Evolutionary conservation across 176 grass and related monocot genomes (phyloP).

Genomic region (Oryza longistaminata): DNA sequence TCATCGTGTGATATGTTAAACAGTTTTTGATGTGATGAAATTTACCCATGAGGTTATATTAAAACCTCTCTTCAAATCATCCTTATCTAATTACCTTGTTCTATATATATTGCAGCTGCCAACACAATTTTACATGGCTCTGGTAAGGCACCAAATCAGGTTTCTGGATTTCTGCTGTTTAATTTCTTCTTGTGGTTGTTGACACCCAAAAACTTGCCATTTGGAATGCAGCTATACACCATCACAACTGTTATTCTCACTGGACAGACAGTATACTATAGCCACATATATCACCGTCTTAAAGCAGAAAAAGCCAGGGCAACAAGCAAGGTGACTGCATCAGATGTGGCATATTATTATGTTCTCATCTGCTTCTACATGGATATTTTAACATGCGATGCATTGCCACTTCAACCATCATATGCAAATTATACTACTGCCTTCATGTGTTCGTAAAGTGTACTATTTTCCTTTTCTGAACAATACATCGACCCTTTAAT

Average conservation of each 20-base stretch:
- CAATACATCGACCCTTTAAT: neutral
- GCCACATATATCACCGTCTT: conserved; percentile 59
- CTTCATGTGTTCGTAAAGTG: conserved; percentile 18
- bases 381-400: neutral
- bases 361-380: neutral
- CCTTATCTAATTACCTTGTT: conserved; percentile 41
- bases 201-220: conserved; percentile 18
- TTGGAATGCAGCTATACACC: conserved; percentile 87
- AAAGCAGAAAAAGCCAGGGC: conserved; percentile 52
- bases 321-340: conserved; percentile 50
- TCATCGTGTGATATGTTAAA: conserved; percentile 14
- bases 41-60: neutral
- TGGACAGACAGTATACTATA: conserved; percentile 79
- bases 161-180: conserved; percentile 25
- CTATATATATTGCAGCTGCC: conserved; percentile 70
- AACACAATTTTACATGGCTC: conserved; percentile 92
- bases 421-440: neutral
- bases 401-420: neutral
- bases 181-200: neutral
- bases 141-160: conserved; percentile 60
- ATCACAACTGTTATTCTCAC: conserved; percentile 62
- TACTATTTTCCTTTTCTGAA: neutral
- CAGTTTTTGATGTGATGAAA: neutral
- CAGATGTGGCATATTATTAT: conserved; percentile 17
- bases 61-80: conserved; percentile 10